Conservation (phyloP, 2,329 filamentous ascomycete genomes). For the Cytospora schulzeri region DNA sequence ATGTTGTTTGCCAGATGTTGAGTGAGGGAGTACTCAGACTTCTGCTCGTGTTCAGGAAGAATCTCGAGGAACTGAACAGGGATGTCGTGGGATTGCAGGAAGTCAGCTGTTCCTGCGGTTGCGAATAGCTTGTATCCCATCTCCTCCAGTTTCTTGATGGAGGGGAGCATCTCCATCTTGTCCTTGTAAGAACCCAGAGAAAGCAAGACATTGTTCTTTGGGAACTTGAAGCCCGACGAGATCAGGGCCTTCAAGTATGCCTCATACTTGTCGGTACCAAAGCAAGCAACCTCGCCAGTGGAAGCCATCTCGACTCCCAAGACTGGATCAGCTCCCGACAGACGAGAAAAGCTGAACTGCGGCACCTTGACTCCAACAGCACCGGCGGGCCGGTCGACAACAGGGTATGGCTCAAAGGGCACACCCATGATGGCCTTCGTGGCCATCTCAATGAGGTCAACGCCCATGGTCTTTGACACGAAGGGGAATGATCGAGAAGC, state of each 20-base stretch:
- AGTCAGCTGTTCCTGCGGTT: conserved; percentile 94
- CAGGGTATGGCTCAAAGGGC: conserved; percentile 80
- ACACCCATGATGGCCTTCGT: conserved; percentile 93
- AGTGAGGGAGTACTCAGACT: conserved; percentile 94
- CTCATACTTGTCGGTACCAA: conserved; percentile 94
- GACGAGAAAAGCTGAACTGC: conserved; percentile 97
- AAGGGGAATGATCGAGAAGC: conserved; percentile 97
- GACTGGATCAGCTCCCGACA: conserved; percentile 94
- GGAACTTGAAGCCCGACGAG: conserved; percentile 93
- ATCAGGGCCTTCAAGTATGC: conserved; percentile 96
- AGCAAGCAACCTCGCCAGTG: conserved; percentile 96
- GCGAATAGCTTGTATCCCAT: conserved; percentile 95
- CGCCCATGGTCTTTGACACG: conserved; percentile 97
- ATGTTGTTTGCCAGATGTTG: conserved; percentile 97
- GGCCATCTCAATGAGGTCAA: conserved; percentile 97
- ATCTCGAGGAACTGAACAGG: conserved; percentile 93
- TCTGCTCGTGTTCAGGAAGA: conserved; percentile 79
- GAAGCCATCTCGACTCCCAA: conserved; percentile 99
- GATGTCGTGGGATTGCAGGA: conserved; percentile 88
- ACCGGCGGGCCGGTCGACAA: conserved; percentile 71
- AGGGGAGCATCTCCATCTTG: conserved; percentile 95
- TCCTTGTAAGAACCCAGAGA: conserved; percentile 98
- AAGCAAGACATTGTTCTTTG: conserved; percentile 91
- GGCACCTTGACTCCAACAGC: conserved; percentile 97
- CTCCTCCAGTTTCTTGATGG: conserved; percentile 84